Percentiles rank a stretch among this genome's conserved stretches.
Conservation (phyloP, 1,284 basidiomycete species). For the Malassezia japonica region DNA sequence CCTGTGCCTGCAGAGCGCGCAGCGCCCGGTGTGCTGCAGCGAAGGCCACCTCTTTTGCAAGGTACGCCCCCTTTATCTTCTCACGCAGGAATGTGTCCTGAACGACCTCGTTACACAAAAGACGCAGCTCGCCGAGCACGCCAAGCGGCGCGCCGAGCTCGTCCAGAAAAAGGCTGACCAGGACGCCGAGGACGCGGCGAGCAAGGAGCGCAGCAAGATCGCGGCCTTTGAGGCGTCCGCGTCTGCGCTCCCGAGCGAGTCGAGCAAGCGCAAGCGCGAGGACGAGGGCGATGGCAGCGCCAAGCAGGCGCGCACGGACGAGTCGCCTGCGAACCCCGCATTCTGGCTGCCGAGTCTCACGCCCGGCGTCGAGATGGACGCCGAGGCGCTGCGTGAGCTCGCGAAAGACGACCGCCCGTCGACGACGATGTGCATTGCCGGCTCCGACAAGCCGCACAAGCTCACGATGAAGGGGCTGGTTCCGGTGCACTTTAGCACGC, state of each 20-base stretch:
- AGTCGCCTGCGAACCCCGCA: conserved; percentile 11
- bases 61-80: not conserved
- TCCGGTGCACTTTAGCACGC: conserved; percentile 7
- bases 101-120: conserved; percentile 12
- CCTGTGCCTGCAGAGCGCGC: conserved; percentile 15
- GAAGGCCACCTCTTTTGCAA: conserved; percentile 18
- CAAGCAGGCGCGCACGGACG: not conserved
- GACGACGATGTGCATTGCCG: conserved; percentile 16
- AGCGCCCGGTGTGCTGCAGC: conserved; percentile 10
- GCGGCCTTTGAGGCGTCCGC: conserved; percentile 1
- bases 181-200: not conserved
- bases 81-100: conserved; percentile 12
- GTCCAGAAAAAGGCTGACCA: not conserved
- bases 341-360: conserved; percentile 16
- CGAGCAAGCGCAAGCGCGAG: conserved; percentile 5
- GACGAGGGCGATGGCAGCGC: not conserved
- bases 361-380: conserved; percentile 1
- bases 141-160: conserved; percentile 1
- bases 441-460: conserved; percentile 9
- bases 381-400: not conserved
- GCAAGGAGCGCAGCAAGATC: not conserved
- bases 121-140: conserved; percentile 1
- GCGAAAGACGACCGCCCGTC: conserved; percentile 3
- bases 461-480: conserved; percentile 10
- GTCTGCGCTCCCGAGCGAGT: not conserved